Percentiles rank a stretch among this genome's conserved stretches.
Evolutionary conservation across 441 rosid species (phyloP).

Genomic region (Bocquillonia castaneifolia): DNA sequence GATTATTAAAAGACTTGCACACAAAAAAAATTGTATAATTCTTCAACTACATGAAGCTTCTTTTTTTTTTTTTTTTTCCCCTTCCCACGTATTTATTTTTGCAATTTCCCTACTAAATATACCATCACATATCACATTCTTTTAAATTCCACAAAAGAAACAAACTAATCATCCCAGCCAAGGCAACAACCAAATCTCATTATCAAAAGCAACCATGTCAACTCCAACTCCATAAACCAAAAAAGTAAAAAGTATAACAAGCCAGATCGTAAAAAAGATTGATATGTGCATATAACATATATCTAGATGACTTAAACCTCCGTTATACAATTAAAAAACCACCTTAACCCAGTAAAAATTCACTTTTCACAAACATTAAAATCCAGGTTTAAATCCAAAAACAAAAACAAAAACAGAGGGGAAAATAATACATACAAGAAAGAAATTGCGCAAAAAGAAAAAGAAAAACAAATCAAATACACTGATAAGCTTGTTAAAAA

Average conservation of each 20-base stretch:
- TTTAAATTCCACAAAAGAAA: background rate
- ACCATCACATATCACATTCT: background rate
- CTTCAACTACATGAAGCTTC: background rate
- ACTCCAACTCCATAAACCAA: background rate
- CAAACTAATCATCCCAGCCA: background rate
- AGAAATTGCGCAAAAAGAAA: background rate
- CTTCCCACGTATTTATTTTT: background rate
- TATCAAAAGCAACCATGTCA: background rate
- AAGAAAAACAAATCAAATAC: background rate
- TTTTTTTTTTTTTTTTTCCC: background rate
- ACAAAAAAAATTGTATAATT: background rate
- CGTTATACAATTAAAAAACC: background rate
- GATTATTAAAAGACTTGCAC: constrained; percentile 4
- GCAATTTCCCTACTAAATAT: background rate
- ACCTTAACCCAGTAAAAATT: background rate
- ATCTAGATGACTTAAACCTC: too few relatives aligned
- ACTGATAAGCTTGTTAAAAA: too few relatives aligned
- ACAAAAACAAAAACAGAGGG: background rate
- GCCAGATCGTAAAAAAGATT: background rate
- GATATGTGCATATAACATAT: background rate
- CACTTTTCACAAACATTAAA: background rate
- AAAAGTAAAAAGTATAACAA: background rate
- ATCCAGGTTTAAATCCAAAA: background rate
- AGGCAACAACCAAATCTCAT: background rate
- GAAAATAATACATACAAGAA: background rate